These are phyloP conservation scores for Colletotrichum horii DNA, from an alignment of 2,329 filamentous ascomycete genomes.

Conservation along the genomic window DNA sequence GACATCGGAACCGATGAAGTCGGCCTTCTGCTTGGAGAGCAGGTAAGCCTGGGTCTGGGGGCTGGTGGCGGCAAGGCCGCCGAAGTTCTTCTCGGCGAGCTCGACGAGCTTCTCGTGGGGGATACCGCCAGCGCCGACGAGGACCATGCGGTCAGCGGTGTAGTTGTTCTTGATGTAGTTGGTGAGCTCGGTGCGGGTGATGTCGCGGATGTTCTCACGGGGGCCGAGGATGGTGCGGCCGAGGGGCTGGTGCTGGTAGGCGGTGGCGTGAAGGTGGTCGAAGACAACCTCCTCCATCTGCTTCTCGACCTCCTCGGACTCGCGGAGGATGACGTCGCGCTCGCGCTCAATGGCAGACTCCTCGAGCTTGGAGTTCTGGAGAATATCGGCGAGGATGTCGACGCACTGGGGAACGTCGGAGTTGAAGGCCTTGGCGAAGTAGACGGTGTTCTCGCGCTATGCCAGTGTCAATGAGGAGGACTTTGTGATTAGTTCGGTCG, in stretches of 20 bases:
- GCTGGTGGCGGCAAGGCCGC: slow-evolving; percentile 75
- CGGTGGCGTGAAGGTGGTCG: slow-evolving; percentile 97
- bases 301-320: slow-evolving; percentile 99
- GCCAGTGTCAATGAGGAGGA: slow-evolving; percentile 2
- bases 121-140: slow-evolving; percentile 92
- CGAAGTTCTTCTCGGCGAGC: slow-evolving; percentile 96
- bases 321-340: slow-evolving; percentile 96
- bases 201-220: slow-evolving; percentile 97
- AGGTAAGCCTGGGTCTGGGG: slow-evolving; percentile 77
- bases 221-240: slow-evolving; percentile 98
- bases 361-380: slow-evolving; percentile 99
- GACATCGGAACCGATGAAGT: slow-evolving; percentile 96
- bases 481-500: slow-evolving; percentile 4
- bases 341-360: slow-evolving; percentile 91
- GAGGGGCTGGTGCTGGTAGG: slow-evolving; percentile 94
- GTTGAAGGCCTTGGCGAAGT: slow-evolving; percentile 99
- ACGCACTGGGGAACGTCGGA: slow-evolving; percentile 94
- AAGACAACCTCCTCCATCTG: slow-evolving; percentile 99
- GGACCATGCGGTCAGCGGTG: slow-evolving; percentile 98
- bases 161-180: slow-evolving; percentile 99
- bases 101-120: slow-evolving; percentile 94
- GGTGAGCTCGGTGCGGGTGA: slow-evolving; percentile 86
- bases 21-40: slow-evolving; percentile 84
- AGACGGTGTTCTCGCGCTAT: slow-evolving; percentile 98
- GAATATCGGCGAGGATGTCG: slow-evolving; percentile 98